These are phyloP conservation scores for Wallemia ichthyophaga DNA, from an alignment of 1,284 basidiomycete genomes.

Conservation along the genomic window DNA sequence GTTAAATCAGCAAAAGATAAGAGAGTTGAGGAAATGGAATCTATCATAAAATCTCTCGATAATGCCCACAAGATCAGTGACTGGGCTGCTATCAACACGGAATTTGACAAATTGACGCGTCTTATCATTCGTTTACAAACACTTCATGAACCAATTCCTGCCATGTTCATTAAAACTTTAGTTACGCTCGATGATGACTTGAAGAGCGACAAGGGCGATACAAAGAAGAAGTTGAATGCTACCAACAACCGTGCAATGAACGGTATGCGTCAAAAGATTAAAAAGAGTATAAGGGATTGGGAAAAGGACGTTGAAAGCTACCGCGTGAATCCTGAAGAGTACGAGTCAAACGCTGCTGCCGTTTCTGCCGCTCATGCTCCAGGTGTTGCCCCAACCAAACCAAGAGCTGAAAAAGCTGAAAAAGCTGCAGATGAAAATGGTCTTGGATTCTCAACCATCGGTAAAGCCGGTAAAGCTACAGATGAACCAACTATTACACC, in stretches of 20 bases:
- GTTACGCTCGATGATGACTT: conserved; percentile 46
- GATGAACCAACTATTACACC: conserved; percentile 31
- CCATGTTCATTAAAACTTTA: conserved; percentile 55
- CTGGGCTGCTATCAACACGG: conserved; percentile 80
- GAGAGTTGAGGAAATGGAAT: conserved; percentile 60
- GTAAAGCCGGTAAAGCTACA: conserved; percentile 57
- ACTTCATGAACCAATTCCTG: conserved; percentile 56
- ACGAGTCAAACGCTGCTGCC: conserved; percentile 36
- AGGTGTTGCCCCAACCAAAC: conserved; percentile 18
- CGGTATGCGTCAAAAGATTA: conserved; percentile 88
- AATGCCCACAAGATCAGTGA: conserved; percentile 36
- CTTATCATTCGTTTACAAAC: conserved; percentile 71
- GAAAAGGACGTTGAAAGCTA: conserved; percentile 52
- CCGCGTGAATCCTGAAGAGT: conserved; percentile 65
- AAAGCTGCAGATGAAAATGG: conserved; percentile 19
- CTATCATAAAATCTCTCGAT: conserved; percentile 79
- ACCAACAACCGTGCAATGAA: conserved; percentile 80
- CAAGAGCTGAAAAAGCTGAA: conserved; percentile 18
- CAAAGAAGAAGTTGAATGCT: conserved; percentile 89
- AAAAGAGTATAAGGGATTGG: conserved; percentile 67
- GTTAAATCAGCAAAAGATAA: conserved; percentile 67
- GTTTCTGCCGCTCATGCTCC: conserved; percentile 23
- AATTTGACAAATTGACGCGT: conserved; percentile 81
- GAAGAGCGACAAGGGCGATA: conserved; percentile 46
- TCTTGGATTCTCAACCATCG: conserved; percentile 71